These are phyloP conservation scores for Trichoderma polysporum DNA, from an alignment of 2,329 filamentous ascomycete genomes.

Conservation along the genomic window DNA sequence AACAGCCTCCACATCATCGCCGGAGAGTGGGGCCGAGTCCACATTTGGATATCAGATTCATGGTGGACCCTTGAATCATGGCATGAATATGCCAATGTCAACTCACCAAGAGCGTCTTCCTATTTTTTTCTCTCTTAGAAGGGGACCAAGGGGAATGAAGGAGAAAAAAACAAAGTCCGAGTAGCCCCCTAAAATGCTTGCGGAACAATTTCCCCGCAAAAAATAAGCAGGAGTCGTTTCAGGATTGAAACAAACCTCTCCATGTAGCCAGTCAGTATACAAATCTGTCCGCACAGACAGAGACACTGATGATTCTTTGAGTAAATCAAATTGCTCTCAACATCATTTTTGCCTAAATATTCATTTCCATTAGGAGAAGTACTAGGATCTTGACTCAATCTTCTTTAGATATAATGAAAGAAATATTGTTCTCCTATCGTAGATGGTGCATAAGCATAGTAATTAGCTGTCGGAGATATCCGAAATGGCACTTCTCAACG, in stretches of 20 bases:
- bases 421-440: neutral
- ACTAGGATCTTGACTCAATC: neutral
- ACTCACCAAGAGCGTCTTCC: neutral
- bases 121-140: neutral
- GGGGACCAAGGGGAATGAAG: neutral
- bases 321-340: neutral
- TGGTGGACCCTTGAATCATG: neutral
- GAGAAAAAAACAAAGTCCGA: neutral
- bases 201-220: neutral
- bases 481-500: neutral
- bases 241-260: slow-evolving; percentile 12
- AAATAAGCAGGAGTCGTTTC: slow-evolving; percentile 5
- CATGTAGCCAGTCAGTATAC: neutral
- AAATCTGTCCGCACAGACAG: neutral
- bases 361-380: neutral
- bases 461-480: slow-evolving; percentile 16
- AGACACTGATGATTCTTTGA: neutral
- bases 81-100: neutral
- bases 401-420: neutral
- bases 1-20: neutral
- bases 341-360: neutral
- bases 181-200: neutral
- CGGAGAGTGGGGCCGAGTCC: slow-evolving; percentile 15
- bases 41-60: neutral
- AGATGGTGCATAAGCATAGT: neutral